Conservation (phyloP, 2,329 filamentous ascomycete species). For the Graphilbum ipis-grandicollis region DNA sequence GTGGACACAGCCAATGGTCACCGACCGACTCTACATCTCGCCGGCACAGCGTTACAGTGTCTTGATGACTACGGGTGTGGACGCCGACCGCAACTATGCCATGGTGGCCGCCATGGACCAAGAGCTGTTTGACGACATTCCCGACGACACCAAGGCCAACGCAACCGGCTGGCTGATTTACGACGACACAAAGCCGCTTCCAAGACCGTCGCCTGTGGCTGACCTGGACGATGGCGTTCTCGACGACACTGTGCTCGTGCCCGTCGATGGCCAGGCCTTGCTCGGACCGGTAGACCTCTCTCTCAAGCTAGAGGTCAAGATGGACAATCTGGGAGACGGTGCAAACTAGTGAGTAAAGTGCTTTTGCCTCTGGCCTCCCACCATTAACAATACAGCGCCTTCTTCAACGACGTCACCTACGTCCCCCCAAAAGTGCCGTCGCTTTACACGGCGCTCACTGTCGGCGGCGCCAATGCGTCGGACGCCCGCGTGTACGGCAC, state of each 20-base stretch:
- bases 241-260: conserved; percentile 57
- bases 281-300: conserved; percentile 43
- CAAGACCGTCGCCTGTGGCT: conserved; percentile 39
- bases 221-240: conserved; percentile 27
- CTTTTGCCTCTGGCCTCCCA: not conserved
- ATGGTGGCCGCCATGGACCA: conserved; percentile 55
- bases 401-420: conserved; percentile 68
- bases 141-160: conserved; percentile 49
- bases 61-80: conserved; percentile 33
- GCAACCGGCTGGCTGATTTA: conserved; percentile 48
- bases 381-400: conserved; percentile 22
- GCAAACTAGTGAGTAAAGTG: conserved; percentile 38
- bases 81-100: conserved; percentile 36
- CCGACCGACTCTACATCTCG: conserved; percentile 47
- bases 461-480: conserved; percentile 37
- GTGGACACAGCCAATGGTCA: conserved; percentile 41
- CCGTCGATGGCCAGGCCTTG: conserved; percentile 45
- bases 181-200: conserved; percentile 26
- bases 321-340: conserved; percentile 52
- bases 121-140: conserved; percentile 52
- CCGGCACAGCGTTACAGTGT: conserved; percentile 51
- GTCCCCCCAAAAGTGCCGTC: conserved; percentile 57
- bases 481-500: conserved; percentile 47
- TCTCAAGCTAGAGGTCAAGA: conserved; percentile 45
- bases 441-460: conserved; percentile 56